These are phyloP conservation scores for Ettlia oleoabundans DNA, from an alignment of 139 green algal species.

Conservation along the genomic window DNA sequence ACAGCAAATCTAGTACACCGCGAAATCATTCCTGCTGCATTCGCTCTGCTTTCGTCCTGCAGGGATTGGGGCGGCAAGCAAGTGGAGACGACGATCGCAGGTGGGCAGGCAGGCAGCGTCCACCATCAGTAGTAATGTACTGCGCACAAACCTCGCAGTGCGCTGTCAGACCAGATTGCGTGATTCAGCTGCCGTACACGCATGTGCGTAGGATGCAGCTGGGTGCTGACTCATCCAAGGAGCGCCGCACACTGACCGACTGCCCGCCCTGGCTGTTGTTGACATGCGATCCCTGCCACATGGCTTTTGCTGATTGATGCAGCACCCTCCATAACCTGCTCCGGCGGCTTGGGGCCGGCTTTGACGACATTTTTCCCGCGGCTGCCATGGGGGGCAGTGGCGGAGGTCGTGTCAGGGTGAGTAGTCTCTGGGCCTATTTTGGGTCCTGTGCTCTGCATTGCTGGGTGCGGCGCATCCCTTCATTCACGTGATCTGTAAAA, in stretches of 20 bases:
- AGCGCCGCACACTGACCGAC: no score
- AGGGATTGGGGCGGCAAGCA: neutral
- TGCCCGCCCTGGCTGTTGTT: no score
- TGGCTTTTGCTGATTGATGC: neutral
- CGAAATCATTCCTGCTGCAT: neutral
- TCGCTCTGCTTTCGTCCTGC: no score
- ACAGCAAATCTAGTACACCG: neutral
- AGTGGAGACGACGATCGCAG: neutral
- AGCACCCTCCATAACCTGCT: slow-evolving; percentile 86
- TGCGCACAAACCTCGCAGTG: no score
- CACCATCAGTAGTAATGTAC: neutral
- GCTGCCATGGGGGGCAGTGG: slow-evolving; percentile 41
- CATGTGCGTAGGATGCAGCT: no score
- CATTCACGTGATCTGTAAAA: no score
- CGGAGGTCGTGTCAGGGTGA: slow-evolving; percentile 72
- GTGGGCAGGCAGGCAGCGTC: neutral
- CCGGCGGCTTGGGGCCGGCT: slow-evolving; percentile 82
- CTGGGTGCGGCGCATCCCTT: no score
- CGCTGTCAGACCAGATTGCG: no score
- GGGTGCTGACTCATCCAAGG: no score
- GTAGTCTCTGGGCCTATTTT: neutral
- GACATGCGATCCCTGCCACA: no score
- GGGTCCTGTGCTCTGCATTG: neutral
- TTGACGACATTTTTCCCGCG: slow-evolving; percentile 80
- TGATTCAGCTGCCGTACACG: no score